Percentiles rank a stretch among this genome's conserved stretches.
Evolutionary conservation across 1,139 yeast species (phyloP).

Genomic region (Protomyces arabidopsidicola): DNA sequence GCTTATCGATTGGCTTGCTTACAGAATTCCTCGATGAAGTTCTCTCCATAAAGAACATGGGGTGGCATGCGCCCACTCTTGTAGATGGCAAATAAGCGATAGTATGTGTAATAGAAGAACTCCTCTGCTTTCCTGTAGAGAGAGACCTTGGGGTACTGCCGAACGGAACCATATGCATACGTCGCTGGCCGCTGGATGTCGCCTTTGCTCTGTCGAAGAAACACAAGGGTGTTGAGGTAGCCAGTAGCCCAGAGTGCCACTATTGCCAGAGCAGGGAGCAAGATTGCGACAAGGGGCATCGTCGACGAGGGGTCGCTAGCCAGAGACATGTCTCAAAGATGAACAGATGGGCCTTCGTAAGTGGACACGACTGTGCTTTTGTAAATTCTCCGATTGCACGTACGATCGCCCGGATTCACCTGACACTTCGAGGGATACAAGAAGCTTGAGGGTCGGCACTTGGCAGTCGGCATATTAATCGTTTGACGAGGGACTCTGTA

Average conservation of each 20-base stretch:
- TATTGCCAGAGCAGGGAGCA: background rate
- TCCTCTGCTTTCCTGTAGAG: conserved; percentile 7
- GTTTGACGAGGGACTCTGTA: too few species aligned
- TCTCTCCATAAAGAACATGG: conserved; percentile 7
- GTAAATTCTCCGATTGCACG: background rate
- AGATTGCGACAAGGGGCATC: background rate
- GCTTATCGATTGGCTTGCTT: background rate
- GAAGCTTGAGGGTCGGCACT: too few species aligned
- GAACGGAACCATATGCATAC: conserved; percentile 23
- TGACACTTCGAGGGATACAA: too few species aligned
- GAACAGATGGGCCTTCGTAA: too few species aligned
- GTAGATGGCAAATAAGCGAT: conserved; percentile 4
- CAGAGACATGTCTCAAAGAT: too few species aligned
- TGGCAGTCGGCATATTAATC: too few species aligned
- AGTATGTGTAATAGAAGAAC: conserved; percentile 13
- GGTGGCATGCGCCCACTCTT: background rate
- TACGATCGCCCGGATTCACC: too few species aligned
- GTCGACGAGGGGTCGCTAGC: background rate
- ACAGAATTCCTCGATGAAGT: conserved; percentile 11
- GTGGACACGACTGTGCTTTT: background rate
- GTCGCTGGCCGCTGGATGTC: conserved; percentile 7
- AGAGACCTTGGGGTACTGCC: conserved; percentile 15
- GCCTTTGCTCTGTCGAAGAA: background rate
- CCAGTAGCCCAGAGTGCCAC: background rate
- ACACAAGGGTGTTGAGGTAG: background rate